Evolutionary conservation across 768 basidiomycete genomes (phyloP).

Genomic region (Tulasnella calospora): DNA sequence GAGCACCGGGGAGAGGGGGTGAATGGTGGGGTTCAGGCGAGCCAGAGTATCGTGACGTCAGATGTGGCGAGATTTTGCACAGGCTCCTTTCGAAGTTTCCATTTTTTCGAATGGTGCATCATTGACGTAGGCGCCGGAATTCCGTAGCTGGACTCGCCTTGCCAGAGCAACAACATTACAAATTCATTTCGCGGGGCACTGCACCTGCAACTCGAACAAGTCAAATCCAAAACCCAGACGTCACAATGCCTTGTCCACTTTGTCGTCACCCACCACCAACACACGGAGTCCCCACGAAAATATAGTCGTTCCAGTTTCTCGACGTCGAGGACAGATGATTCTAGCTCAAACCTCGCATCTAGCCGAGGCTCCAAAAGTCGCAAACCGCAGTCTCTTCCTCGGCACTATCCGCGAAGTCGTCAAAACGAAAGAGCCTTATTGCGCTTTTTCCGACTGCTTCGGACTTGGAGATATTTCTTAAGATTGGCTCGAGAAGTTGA

Average conservation of each 20-base stretch:
- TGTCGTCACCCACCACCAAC: not conserved
- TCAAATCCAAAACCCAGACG: too few species aligned
- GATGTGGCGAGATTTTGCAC: not conserved
- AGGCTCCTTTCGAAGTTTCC: not conserved
- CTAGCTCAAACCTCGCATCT: constrained; percentile 5
- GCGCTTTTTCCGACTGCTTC: not conserved
- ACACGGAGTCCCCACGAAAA: constrained; percentile 1
- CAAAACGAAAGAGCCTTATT: not conserved
- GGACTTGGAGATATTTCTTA: not conserved
- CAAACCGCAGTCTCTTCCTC: not conserved
- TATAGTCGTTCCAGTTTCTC: not conserved
- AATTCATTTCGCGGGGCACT: too few species aligned
- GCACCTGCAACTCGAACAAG: too few species aligned
- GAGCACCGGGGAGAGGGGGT: too few species aligned
- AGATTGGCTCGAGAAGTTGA: not conserved
- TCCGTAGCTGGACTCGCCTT: too few species aligned
- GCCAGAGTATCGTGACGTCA: not conserved
- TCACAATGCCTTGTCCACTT: too few species aligned
- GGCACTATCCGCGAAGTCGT: not conserved
- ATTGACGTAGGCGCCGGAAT: too few species aligned
- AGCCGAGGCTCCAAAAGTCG: not conserved
- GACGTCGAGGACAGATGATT: not conserved
- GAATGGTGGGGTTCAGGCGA: not conserved
- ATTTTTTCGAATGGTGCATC: not conserved
- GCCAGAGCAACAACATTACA: too few species aligned